phyloP scores from a whole-genome alignment of 2,329 filamentous ascomycete genomes.

The Graphium sp. region DNA sequence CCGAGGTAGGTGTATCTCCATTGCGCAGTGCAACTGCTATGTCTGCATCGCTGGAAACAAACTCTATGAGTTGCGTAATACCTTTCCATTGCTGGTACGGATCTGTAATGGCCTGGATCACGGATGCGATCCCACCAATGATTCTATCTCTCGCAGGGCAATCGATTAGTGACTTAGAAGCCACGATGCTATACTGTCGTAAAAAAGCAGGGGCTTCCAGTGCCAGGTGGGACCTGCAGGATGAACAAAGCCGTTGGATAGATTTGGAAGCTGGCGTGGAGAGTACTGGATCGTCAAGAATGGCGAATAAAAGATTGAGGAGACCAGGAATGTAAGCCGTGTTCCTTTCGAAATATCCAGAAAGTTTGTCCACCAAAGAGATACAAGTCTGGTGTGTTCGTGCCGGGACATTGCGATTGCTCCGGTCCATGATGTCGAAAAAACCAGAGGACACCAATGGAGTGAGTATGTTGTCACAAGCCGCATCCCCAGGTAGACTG shows the following conservation, averaged over 20 bases:
- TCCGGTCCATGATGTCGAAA: slow-evolving; percentile 33
- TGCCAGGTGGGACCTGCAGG: slow-evolving; percentile 54
- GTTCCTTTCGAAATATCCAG: slow-evolving; percentile 60
- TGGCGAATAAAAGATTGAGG: slow-evolving; percentile 57
- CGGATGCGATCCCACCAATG: slow-evolving; percentile 55
- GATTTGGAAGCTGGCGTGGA: slow-evolving; percentile 57
- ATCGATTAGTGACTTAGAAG: slow-evolving; percentile 37
- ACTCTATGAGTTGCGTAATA: slow-evolving; percentile 5
- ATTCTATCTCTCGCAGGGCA: slow-evolving; percentile 56
- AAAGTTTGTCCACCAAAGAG: slow-evolving; percentile 53
- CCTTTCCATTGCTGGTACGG: slow-evolving; percentile 34
- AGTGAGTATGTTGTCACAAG: slow-evolving; percentile 39
- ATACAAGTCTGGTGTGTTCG: slow-evolving; percentile 53
- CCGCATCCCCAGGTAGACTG: slow-evolving; percentile 38
- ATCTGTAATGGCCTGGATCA: slow-evolving; percentile 54
- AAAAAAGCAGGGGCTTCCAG: slow-evolving; percentile 53
- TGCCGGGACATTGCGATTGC: slow-evolving; percentile 35
- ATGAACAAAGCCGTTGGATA: slow-evolving; percentile 58
- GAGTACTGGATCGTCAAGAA: slow-evolving; percentile 44
- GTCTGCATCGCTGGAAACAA: slow-evolving; percentile 5
- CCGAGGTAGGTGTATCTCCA: too few relatives aligned
- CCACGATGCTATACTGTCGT: slow-evolving; percentile 50
- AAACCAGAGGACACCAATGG: slow-evolving; percentile 45
- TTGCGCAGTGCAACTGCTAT: not conserved
- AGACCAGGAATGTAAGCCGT: slow-evolving; percentile 50